Percentiles rank a stretch among this genome's conserved stretches.
These are phyloP conservation scores for Nothophaeocryptopus gaeumannii DNA, from an alignment of 2,329 filamentous ascomycete genomes.

Conservation along the genomic window DNA sequence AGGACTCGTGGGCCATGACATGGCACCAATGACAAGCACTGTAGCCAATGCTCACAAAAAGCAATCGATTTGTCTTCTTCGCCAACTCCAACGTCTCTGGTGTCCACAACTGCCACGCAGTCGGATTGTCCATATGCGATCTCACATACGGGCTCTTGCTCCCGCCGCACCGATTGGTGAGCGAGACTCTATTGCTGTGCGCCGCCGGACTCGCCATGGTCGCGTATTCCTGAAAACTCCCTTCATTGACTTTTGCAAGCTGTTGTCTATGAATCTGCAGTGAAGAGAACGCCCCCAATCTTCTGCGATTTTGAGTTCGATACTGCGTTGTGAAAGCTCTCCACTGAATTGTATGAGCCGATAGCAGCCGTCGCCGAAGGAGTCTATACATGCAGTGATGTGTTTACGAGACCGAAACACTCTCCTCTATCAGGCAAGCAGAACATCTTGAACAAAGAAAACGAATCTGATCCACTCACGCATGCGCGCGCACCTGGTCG, in stretches of 20 bases:
- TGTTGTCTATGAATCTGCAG: background rate
- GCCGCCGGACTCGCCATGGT: conserved; percentile 22
- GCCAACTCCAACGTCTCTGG: conserved; percentile 73
- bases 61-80: conserved; percentile 75
- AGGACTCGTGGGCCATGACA: conserved; percentile 90
- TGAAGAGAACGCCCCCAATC: no score
- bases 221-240: background rate
- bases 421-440: no score
- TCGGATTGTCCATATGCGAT: conserved; percentile 73
- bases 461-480: no score
- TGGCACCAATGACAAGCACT: conserved; percentile 87
- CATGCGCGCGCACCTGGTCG: no score
- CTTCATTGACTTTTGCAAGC: no score
- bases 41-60: conserved; percentile 94
- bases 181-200: conserved; percentile 23
- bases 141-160: conserved; percentile 68
- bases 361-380: conserved; percentile 4
- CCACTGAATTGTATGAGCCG: background rate
- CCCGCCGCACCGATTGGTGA: conserved; percentile 55
- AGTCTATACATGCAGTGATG: background rate
- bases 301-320: no score
- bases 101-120: conserved; percentile 89
- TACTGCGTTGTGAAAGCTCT: no score
- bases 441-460: no score
- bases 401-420: background rate